Base-by-base conservation (phyloP, 2,329 filamentous ascomycete genomes). In the Exserohilum rostratum region DNA sequence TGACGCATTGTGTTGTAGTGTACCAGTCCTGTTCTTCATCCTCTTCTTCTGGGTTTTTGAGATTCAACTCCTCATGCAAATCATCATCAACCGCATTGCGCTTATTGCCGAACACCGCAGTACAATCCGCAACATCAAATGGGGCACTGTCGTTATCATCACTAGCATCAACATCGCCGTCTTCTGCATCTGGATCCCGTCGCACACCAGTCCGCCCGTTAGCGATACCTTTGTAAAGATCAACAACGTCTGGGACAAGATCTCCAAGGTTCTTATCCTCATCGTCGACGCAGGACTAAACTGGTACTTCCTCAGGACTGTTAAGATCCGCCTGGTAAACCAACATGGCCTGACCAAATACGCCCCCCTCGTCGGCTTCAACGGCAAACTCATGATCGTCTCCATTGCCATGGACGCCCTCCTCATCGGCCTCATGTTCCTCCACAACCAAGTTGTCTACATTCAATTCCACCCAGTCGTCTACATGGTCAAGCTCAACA, bases 21-120 rank as follows among this genome's bases (percentile, higher is more conserved):
- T 73, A 3, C 65, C 66, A 3, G 67, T 71, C 5, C 53, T 73
- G 3, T 72, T 72, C 61, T 70, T 68, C 50, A 70, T 72, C 43
- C 58, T 73, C 5, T 53, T 71, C 39, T 66, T 64, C 34, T 73
- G 71, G 71, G 66, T 70, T 1, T 70, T 71, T 25, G 55, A 74
- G 34, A 77, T 83, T 12, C 82, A 84, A 55, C 69, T 83, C 1
- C 61, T 84, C 1, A 77, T 83, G 70, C 81, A 84, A 59, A 84
- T 85, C 42, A 83, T 84, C 58, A 79, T 83, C 65, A 84, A 84
- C 60, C 77, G 82, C 48, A 79, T 83, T 18, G 75, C 77, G 0
- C 76, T 85, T 34, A 78, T 84, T 31, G 74, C 79, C 11, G 76
- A 80, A 12, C 70, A 78, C 38, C 71, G 69, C 20, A 66, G 61